A percentile compares a stretch with the other conserved stretches of the same genome.
These are phyloP conservation scores for Escallonia herrerae DNA, from an alignment of 129 eudicot species.

Conservation along the genomic window DNA sequence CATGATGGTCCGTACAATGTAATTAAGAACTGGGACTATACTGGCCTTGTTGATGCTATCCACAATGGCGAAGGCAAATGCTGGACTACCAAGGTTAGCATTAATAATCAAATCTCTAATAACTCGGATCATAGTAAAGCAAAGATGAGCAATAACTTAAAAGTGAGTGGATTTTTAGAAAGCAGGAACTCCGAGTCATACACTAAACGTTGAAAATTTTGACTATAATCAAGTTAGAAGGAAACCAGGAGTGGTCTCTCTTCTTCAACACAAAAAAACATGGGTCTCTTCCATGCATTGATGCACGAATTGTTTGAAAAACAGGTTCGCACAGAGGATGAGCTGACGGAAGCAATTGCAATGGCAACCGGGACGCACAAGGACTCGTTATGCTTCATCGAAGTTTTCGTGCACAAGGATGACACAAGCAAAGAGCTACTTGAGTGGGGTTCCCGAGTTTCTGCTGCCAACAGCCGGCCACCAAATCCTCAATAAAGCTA, in stretches of 20 bases:
- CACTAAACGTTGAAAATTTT: too few species aligned
- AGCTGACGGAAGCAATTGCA: conserved; percentile 57
- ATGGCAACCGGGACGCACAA: conserved; percentile 44
- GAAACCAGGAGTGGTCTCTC: too few species aligned
- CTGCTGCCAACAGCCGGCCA: conserved; percentile 76
- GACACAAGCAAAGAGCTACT: conserved; percentile 90
- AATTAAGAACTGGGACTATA: conserved; percentile 87
- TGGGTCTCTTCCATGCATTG: too few species aligned
- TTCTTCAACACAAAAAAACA: too few species aligned
- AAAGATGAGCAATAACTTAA: too few species aligned
- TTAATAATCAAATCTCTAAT: neutral
- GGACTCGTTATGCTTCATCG: conserved; percentile 81
- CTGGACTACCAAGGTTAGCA: conserved; percentile 77
- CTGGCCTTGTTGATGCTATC: conserved; percentile 74
- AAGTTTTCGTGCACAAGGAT: conserved; percentile 70
- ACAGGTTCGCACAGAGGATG: conserved; percentile 76
- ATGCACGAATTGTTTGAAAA: neutral
- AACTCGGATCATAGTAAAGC: too few species aligned
- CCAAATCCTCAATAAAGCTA: conserved; percentile 66
- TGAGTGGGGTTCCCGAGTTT: conserved; percentile 92
- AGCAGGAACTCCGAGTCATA: too few species aligned
- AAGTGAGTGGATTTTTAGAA: too few species aligned
- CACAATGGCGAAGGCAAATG: conserved; percentile 80
- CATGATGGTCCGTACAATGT: conserved; percentile 95
- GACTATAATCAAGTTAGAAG: too few species aligned